Evolutionary conservation across 139 green algal genomes (phyloP).

Genomic region (Spirogloea muscicola): DNA sequence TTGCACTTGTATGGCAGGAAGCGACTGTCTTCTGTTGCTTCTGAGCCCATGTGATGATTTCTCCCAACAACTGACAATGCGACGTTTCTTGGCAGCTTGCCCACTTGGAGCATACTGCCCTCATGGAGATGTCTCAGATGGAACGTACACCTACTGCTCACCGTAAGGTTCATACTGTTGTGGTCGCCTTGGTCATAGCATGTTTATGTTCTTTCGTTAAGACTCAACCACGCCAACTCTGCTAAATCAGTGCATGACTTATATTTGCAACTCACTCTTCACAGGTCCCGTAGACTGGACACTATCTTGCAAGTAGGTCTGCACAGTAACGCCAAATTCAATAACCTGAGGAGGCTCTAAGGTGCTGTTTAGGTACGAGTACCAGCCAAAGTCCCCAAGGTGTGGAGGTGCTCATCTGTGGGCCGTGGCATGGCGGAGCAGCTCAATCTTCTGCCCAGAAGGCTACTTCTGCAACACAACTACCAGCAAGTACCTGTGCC

Average conservation of each 20-base stretch:
- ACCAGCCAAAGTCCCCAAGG: conserved; percentile 2
- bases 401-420: conserved; percentile 27
- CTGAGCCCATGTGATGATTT: too few relatives aligned
- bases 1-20: too few relatives aligned
- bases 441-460: conserved; percentile 17
- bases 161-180: neutral
- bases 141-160: conserved; percentile 13
- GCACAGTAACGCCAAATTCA: conserved; percentile 1
- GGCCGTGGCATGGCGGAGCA: conserved; percentile 8
- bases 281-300: too few relatives aligned
- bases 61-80: too few relatives aligned
- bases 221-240: too few relatives aligned
- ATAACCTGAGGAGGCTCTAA: neutral
- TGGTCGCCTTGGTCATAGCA: too few relatives aligned
- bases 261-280: too few relatives aligned
- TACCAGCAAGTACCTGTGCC: conserved; percentile 3
- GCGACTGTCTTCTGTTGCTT: too few relatives aligned
- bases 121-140: neutral
- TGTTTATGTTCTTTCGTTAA: too few relatives aligned
- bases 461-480: conserved; percentile 23
- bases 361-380: conserved; percentile 17
- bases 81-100: neutral
- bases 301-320: too few relatives aligned
- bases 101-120: conserved; percentile 32
- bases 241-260: too few relatives aligned